A percentile compares a stretch with the other conserved stretches of the same genome.
Conservation (phyloP, 2,329 filamentous ascomycete species). For the Pseudophaeomoniella oleicola region DNA sequence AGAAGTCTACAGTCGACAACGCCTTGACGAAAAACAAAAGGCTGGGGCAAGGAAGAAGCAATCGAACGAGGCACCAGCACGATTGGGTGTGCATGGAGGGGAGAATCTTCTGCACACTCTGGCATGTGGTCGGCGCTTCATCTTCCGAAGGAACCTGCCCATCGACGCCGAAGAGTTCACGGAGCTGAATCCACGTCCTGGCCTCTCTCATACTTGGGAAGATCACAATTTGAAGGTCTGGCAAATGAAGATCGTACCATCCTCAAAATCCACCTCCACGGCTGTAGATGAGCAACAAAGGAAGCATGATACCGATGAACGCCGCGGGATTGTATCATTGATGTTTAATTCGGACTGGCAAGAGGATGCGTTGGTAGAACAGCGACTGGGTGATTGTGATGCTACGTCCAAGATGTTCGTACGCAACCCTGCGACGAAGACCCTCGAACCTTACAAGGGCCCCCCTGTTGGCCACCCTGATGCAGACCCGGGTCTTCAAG, state of each 20-base stretch:
- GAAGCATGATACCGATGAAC: slow-evolving; percentile 17
- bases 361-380: slow-evolving; percentile 54
- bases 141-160: slow-evolving; percentile 71
- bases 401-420: slow-evolving; percentile 58
- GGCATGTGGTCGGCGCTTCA: slow-evolving; percentile 69
- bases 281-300: slow-evolving; percentile 28
- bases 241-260: slow-evolving; percentile 49
- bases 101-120: slow-evolving; percentile 67
- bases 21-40: slow-evolving; percentile 10
- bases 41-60: slow-evolving; percentile 13
- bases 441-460: slow-evolving; percentile 55
- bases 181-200: slow-evolving; percentile 16
- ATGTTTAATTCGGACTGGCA: slow-evolving; percentile 73
- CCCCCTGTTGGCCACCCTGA: slow-evolving; percentile 41
- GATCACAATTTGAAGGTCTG: slow-evolving; percentile 72
- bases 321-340: slow-evolving; percentile 49
- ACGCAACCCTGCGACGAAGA: slow-evolving; percentile 44
- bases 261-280: slow-evolving; percentile 27
- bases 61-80: slow-evolving; percentile 9
- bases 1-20: slow-evolving; percentile 38
- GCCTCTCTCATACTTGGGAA: slow-evolving; percentile 49
- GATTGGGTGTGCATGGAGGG: slow-evolving; percentile 52
- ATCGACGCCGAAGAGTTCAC: slow-evolving; percentile 56
- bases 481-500: slow-evolving; percentile 48
- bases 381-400: slow-evolving; percentile 49